Conservation (phyloP, 2,329 filamentous ascomycete species). For the Cordyceps militaris region DNA sequence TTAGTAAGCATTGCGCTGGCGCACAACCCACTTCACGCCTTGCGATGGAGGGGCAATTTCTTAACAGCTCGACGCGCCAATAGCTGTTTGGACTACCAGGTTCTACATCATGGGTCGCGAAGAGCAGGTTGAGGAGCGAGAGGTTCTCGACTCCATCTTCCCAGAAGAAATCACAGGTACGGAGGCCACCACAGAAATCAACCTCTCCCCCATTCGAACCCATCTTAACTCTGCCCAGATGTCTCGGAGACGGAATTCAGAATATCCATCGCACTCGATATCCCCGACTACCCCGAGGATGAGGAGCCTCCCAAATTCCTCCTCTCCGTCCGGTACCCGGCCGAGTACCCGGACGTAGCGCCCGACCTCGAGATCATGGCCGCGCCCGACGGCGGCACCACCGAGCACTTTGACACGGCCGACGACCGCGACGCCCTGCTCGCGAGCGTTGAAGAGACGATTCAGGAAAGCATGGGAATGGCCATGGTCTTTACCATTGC, state of each 20-base stretch:
- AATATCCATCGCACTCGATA: slow-evolving; percentile 78
- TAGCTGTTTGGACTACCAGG: background rate
- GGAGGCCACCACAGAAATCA: slow-evolving; percentile 12
- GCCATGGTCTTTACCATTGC: slow-evolving; percentile 94
- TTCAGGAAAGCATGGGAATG: slow-evolving; percentile 93
- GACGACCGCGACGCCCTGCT: slow-evolving; percentile 73
- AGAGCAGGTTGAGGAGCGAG: slow-evolving; percentile 91
- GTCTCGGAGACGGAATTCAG: slow-evolving; percentile 85
- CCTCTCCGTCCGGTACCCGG: slow-evolving; percentile 83
- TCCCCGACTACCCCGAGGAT: slow-evolving; percentile 57
- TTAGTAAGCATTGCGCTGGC: background rate
- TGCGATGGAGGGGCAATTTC: background rate
- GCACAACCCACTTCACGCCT: background rate
- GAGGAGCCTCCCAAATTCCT: slow-evolving; percentile 64
- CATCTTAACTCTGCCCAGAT: slow-evolving; percentile 45
- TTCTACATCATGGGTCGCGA: slow-evolving; percentile 58
- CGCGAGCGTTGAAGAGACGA: slow-evolving; percentile 60
- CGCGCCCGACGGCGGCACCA: slow-evolving; percentile 59
- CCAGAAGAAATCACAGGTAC: slow-evolving; percentile 91
- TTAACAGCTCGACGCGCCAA: background rate
- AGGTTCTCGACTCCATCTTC: slow-evolving; percentile 97
- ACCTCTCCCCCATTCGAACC: background rate
- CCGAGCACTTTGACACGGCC: slow-evolving; percentile 70
- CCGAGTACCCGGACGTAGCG: slow-evolving; percentile 80
- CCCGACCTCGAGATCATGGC: slow-evolving; percentile 74